Evolutionary conservation across 345 rosid species (phyloP), one percentile per base, ranked within the genome.

Genomic region (Arabidopsis suecica): DNA sequence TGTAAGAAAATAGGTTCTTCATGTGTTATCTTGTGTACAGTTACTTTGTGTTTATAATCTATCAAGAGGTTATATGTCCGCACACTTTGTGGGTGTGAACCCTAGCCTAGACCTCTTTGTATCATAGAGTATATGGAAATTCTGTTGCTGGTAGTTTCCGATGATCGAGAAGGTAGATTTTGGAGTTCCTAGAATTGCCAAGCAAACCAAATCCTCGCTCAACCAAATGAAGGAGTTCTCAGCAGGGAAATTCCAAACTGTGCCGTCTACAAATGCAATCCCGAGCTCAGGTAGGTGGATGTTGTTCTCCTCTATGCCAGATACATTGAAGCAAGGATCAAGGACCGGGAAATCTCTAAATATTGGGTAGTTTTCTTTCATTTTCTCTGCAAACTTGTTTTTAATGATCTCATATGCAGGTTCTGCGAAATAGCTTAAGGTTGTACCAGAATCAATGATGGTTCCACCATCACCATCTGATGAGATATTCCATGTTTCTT

Each of bases 91-190:
- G 3, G 88, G 88, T 13, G 92, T 89, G 63, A 75, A 93, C 4
- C 98, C 98, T 60, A 93, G 85, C 77, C 97, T 84, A 37, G 93
- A 86, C 75, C 69, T 85, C 72, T 84, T 83, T 34, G 83, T 89
- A 48, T 93, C 98, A 80, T 89, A 93, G 65, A 87, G 63, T 45
- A 93, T 81, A 12, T 86, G 90, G 64, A 90, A 90, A 67, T 91
- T 89, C 64, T 88, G 95, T 84, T 90, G 97, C 84, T 88, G 92
- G 75, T 86, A 93, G 74, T 91, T 93, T 1, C 97, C 97, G 0
- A 93, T 89, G 57, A 93, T 93, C 0, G 97, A 93, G n/a, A 91
- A 85, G 1, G 87, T 74, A 0, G 96, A 85, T 49, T 51, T 74
- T 1, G 90, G 88, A 41, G 94, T 87, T 75, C 93, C 91, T 63